These are phyloP conservation scores for Zygosaccharomyces pseudobailii DNA, from an alignment of 1,139 yeast species.

Conservation along the genomic window DNA sequence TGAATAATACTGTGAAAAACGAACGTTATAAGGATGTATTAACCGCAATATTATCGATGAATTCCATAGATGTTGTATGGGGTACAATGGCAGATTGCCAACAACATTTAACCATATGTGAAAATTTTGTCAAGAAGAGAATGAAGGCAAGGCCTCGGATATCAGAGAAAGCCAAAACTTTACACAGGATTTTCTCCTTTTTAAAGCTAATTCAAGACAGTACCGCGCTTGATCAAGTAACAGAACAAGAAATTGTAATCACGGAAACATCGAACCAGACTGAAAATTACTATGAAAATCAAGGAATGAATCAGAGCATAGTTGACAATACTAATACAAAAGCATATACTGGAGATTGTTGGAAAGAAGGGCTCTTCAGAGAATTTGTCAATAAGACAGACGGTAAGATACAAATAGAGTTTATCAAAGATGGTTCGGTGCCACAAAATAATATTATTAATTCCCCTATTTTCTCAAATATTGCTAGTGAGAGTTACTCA, in stretches of 20 bases:
- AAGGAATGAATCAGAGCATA: not conserved
- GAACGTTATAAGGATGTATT: slow-evolving; percentile 82
- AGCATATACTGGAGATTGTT: not conserved
- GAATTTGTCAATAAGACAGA: slow-evolving; percentile 21
- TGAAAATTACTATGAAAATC: not conserved
- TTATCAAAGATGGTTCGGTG: slow-evolving; percentile 7
- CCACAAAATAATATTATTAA: slow-evolving; percentile 1
- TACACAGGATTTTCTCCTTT: slow-evolving; percentile 76
- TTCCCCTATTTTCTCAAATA: slow-evolving; percentile 24
- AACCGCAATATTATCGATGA: slow-evolving; percentile 82
- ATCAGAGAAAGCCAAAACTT: slow-evolving; percentile 68
- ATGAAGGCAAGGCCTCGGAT: slow-evolving; percentile 61
- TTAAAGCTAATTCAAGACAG: slow-evolving; percentile 71
- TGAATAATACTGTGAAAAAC: slow-evolving; percentile 36
- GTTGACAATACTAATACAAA: not conserved
- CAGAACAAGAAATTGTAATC: slow-evolving; percentile 25
- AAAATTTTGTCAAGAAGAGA: slow-evolving; percentile 64
- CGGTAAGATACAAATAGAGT: slow-evolving; percentile 27
- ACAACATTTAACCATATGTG: slow-evolving; percentile 71
- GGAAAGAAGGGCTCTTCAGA: slow-evolving; percentile 14
- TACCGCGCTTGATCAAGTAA: slow-evolving; percentile 49
- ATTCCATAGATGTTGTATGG: slow-evolving; percentile 83
- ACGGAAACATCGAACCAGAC: slow-evolving; percentile 7
- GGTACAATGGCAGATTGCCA: slow-evolving; percentile 88
- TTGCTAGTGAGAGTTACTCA: slow-evolving; percentile 23